Conservation (phyloP, 169 alveolate species). For the Babesia ovis region DNA sequence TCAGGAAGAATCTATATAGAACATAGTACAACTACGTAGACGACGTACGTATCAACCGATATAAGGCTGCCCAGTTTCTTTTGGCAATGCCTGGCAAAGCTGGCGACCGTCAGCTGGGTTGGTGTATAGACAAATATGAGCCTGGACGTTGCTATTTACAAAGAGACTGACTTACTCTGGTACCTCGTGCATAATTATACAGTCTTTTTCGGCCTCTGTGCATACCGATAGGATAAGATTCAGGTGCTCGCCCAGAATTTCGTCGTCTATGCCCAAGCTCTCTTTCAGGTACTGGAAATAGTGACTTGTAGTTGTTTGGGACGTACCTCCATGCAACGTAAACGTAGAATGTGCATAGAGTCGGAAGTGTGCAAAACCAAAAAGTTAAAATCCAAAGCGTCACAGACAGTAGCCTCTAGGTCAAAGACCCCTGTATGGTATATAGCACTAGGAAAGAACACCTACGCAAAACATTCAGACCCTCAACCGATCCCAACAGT, state of each 20-base stretch:
- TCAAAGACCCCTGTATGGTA: conserved; percentile 54
- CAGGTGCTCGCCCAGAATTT: conserved; percentile 44
- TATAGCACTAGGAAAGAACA: neutral
- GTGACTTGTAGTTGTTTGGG: neutral
- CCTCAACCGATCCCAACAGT: conserved; percentile 46
- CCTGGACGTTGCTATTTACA: conserved; percentile 10
- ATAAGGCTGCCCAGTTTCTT: conserved; percentile 14
- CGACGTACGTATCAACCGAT: conserved; percentile 48
- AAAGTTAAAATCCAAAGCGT: conserved; percentile 53
- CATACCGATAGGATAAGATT: conserved; percentile 22
- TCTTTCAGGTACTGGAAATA: conserved; percentile 49
- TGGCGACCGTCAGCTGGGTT: conserved; percentile 58
- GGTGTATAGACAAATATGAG: conserved; percentile 60
- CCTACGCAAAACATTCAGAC: conserved; percentile 41
- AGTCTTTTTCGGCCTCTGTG: conserved; percentile 36
- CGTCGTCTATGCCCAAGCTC: conserved; percentile 54
- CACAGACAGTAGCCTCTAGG: conserved; percentile 65
- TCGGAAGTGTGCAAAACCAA: conserved; percentile 60
- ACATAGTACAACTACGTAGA: neutral
- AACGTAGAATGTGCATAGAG: conserved; percentile 33
- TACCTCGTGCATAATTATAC: conserved; percentile 35
- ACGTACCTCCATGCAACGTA: conserved; percentile 27
- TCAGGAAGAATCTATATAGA: conserved; percentile 38
- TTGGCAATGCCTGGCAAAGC: conserved; percentile 37
- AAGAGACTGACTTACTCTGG: conserved; percentile 42